phyloP scores from a whole-genome alignment of 164 flowering plant genomes.

The Liriodendron chinense region DNA sequence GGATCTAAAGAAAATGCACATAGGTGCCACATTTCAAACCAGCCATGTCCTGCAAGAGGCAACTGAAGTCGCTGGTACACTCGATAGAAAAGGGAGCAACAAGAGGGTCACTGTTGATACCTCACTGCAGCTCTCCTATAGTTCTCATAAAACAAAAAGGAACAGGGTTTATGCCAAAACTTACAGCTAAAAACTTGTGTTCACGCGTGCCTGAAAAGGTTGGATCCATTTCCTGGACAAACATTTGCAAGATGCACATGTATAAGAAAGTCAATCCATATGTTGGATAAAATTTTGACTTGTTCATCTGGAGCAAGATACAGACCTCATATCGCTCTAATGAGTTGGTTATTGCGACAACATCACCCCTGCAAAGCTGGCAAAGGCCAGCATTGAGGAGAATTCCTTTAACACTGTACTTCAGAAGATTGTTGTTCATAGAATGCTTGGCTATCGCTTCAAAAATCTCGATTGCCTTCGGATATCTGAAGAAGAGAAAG shows the following conservation, averaged over 20 bases:
- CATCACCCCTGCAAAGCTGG: slow-evolving; percentile 82
- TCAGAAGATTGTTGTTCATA: slow-evolving; percentile 68
- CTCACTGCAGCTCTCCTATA: not conserved
- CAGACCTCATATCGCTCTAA: slow-evolving; percentile 79
- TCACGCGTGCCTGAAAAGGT: slow-evolving; percentile 88
- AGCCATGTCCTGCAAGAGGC: not conserved
- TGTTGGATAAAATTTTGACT: not conserved
- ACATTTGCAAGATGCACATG: not conserved
- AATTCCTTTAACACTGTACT: slow-evolving; percentile 78
- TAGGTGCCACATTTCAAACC: not conserved
- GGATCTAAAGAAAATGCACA: not conserved
- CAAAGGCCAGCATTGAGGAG: slow-evolving; percentile 95
- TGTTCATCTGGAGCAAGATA: not conserved
- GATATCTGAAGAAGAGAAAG: slow-evolving; percentile 36
- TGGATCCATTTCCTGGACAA: slow-evolving; percentile 85
- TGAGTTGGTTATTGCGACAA: slow-evolving; percentile 75
- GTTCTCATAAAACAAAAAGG: not conserved
- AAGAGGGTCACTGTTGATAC: not conserved
- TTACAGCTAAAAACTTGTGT: slow-evolving; percentile 61
- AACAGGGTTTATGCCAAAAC: slow-evolving; percentile 13
- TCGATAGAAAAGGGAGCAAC: not conserved
- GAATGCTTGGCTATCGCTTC: slow-evolving; percentile 77
- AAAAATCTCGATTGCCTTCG: slow-evolving; percentile 65
- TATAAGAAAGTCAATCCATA: not conserved
- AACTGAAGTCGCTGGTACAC: not conserved